Base-by-base conservation (phyloP, 495 filamentous ascomycete genomes). In the Hypoxylon fragiforme region DNA sequence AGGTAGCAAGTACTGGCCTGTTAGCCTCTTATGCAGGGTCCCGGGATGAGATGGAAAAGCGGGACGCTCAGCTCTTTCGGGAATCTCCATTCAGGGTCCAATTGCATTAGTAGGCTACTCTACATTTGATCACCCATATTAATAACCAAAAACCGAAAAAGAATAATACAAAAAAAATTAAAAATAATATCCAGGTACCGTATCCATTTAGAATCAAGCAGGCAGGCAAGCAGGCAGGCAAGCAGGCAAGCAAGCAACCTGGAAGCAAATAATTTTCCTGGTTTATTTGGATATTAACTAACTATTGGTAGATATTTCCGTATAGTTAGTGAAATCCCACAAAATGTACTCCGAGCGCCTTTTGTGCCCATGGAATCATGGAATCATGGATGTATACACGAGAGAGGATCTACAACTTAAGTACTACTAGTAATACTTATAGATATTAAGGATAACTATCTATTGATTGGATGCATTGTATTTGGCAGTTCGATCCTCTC, bases 41-140 rank as follows among this genome's bases (percentile, higher is more conserved):
- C 57, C 28, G 50, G 50, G 50, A 54, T 14, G 34, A 41, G 40
- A 54, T 18, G 3, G 12, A 60, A 54, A 31, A 54, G 13, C 2
- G 45, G 45, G 46, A 41, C 7, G 15, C 32, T 21, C 7, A 9
- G 35, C 50, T 38, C 32, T 51, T 50, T 50, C 24, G 21, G 36
- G 40, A 28, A 50, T 44, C 45, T 26, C 31, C 36, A 50, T 50
- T 60, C 50, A 60, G 57, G 57, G 57, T 60, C 57, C 57, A 54
- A 54, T 34, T 35, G 21, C 50, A 16, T 38, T 44, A 54, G 50
- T 13, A 49, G n/a, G n/a, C n/a, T n/a, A n/a, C n/a, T n/a, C n/a
- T n/a, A n/a, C n/a, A n/a, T n/a, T n/a, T n/a, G n/a, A n/a, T n/a
- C n/a, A n/a, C n/a, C n/a, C n/a, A n/a, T n/a, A n/a, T n/a, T n/a